Percentiles rank a stretch among this genome's conserved stretches.
Evolutionary conservation across 345 rosid species (phyloP).

Genomic region (Isatis tinctoria): DNA sequence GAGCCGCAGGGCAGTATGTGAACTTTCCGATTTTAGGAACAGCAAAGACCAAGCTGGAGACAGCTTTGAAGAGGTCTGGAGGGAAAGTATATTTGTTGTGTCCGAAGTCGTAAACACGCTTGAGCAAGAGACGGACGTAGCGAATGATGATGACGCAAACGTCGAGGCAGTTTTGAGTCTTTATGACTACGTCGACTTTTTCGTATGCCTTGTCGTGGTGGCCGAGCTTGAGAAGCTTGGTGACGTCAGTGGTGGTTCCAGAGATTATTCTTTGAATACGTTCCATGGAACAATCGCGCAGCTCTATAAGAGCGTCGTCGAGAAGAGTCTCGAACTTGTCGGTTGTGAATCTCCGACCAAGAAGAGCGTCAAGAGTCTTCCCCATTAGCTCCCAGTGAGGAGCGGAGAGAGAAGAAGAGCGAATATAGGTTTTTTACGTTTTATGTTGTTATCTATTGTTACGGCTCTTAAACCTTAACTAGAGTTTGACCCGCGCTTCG

Average conservation of each 20-base stretch:
- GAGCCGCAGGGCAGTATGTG: slow-evolving; percentile 72
- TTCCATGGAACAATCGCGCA: no score
- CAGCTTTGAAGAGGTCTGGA: slow-evolving; percentile 65
- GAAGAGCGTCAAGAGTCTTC: slow-evolving; percentile 61
- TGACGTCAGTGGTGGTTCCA: slow-evolving; percentile 61
- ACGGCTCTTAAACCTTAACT: background rate
- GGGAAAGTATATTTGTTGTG: slow-evolving; percentile 66
- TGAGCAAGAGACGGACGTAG: slow-evolving; percentile 52
- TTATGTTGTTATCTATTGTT: background rate
- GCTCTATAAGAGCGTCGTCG: slow-evolving; percentile 35
- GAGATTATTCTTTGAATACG: background rate
- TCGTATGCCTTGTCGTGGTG: slow-evolving; percentile 65
- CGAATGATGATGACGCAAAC: slow-evolving; percentile 53
- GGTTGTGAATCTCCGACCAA: slow-evolving; percentile 58
- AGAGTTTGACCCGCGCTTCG: no score
- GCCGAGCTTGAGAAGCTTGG: slow-evolving; percentile 66
- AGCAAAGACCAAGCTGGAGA: slow-evolving; percentile 63
- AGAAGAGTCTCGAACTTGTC: slow-evolving; percentile 54
- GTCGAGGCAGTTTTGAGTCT: slow-evolving; percentile 63
- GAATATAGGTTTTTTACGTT: background rate
- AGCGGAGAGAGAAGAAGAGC: background rate
- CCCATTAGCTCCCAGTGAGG: slow-evolving; percentile 42
- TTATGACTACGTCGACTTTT: slow-evolving; percentile 44
- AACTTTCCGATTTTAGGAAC: slow-evolving; percentile 57
- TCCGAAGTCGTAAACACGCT: slow-evolving; percentile 54